phyloP scores from a whole-genome alignment of 2,329 filamentous ascomycete species.

The Endocalyx cinctus region DNA sequence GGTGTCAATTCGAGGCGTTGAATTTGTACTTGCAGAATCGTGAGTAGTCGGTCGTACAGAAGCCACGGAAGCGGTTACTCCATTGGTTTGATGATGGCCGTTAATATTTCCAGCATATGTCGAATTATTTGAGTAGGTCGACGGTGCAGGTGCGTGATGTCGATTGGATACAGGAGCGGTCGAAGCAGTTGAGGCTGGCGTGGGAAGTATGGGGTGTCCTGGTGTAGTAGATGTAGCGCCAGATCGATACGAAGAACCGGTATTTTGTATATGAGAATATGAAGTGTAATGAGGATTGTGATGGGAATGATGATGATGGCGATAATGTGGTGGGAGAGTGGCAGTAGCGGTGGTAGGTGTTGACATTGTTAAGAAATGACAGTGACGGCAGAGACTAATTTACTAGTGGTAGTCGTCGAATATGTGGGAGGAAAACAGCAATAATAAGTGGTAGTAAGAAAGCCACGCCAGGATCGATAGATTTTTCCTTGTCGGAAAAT shows the following conservation, averaged over 20 bases:
- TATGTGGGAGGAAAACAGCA: too few relatives aligned
- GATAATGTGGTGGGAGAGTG: slow-evolving; percentile 65
- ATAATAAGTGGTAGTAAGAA: too few relatives aligned
- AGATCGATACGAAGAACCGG: slow-evolving; percentile 29
- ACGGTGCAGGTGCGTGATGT: slow-evolving; percentile 26
- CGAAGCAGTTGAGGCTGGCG: slow-evolving; percentile 34
- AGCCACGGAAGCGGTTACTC: slow-evolving; percentile 29
- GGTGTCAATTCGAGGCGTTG: slow-evolving; percentile 28
- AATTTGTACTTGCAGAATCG: slow-evolving; percentile 27
- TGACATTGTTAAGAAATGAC: too few relatives aligned
- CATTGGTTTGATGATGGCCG: slow-evolving; percentile 28
- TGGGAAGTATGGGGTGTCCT: slow-evolving; percentile 32
- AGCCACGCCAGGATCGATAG: too few relatives aligned
- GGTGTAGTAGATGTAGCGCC: slow-evolving; percentile 2
- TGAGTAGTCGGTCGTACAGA: slow-evolving; percentile 22
- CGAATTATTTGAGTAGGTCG: slow-evolving; percentile 23
- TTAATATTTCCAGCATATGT: slow-evolving; percentile 13
- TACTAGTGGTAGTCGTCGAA: too few relatives aligned
- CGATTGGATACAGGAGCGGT: slow-evolving; percentile 23
- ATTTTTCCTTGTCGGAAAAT: too few relatives aligned
- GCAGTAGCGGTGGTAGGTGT: slow-evolving; percentile 74
- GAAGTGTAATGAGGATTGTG: slow-evolving; percentile 59
- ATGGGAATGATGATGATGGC: slow-evolving; percentile 57
- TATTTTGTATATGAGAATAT: slow-evolving; percentile 61
- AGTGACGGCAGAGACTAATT: too few relatives aligned